Conservation (phyloP, 768 basidiomycete species). For the Tylopilus rubrobrunneus region DNA sequence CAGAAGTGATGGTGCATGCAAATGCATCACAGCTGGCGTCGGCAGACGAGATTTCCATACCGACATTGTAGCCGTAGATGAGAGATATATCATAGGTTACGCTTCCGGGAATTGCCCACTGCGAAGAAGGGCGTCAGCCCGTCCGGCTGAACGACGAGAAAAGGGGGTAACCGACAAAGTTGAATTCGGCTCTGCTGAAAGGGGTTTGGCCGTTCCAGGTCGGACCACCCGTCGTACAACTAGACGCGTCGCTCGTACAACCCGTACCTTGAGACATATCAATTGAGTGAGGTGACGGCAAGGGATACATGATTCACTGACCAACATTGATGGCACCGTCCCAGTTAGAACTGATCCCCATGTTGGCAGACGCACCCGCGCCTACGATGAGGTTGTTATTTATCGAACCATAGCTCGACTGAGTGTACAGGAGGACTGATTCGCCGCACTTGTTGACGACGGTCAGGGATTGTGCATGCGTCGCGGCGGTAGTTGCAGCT, state of each 20-base stretch:
- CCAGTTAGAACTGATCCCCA: slow-evolving; percentile 19
- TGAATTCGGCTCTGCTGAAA: slow-evolving; percentile 3
- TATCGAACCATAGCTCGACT: slow-evolving; percentile 20
- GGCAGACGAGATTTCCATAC: slow-evolving; percentile 15
- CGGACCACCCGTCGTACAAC: slow-evolving; percentile 20
- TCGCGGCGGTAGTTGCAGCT: background rate
- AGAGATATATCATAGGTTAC: slow-evolving; percentile 24
- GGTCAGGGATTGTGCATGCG: slow-evolving; percentile 20
- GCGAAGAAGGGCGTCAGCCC: no score
- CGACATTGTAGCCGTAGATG: no score
- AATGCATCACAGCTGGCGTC: slow-evolving; percentile 10
- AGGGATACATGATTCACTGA: background rate
- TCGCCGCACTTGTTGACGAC: slow-evolving; percentile 21
- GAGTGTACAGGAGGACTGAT: slow-evolving; percentile 18
- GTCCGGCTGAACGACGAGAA: no score
- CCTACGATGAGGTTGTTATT: slow-evolving; percentile 18
- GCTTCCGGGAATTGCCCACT: background rate
- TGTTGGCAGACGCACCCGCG: slow-evolving; percentile 8
- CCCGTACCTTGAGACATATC: slow-evolving; percentile 12
- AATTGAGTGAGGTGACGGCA: background rate
- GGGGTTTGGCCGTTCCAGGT: slow-evolving; percentile 20
- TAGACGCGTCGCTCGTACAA: slow-evolving; percentile 12
- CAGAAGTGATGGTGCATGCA: slow-evolving; percentile 16
- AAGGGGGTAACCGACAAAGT: background rate
- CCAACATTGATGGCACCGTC: slow-evolving; percentile 25